Evolutionary conservation across 805 yeast genomes (phyloP).

Genomic region (Kodamaea jinghongensis): DNA sequence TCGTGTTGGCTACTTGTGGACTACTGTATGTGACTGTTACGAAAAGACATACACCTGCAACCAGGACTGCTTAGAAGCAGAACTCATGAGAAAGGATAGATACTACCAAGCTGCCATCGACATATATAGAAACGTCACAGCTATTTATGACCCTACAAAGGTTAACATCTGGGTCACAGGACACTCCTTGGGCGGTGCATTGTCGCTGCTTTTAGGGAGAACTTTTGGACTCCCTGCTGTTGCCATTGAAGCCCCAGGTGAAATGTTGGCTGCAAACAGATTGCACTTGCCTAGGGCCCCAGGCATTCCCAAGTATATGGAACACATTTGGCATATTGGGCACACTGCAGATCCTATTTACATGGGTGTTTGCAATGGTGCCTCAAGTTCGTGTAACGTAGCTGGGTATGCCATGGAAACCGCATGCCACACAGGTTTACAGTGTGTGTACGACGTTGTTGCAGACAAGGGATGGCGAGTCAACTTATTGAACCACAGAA

Average conservation of each 20-base stretch:
- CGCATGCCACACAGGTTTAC: conserved; percentile 85
- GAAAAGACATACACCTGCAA: conserved; percentile 81
- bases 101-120: conserved; percentile 80
- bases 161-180: conserved; percentile 89
- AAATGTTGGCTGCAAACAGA: conserved; percentile 74
- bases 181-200: conserved; percentile 90
- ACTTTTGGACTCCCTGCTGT: conserved; percentile 90
- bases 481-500: conserved; percentile 81
- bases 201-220: conserved; percentile 77
- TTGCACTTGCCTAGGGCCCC: conserved; percentile 93
- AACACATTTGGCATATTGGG: conserved; percentile 92
- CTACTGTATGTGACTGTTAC: conserved; percentile 93
- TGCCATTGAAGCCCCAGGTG: conserved; percentile 93
- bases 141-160: conserved; percentile 57
- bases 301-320: conserved; percentile 72
- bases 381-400: conserved; percentile 79
- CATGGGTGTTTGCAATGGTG: conserved; percentile 96
- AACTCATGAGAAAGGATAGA: conserved; percentile 68
- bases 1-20: conserved; percentile 85
- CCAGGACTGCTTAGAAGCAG: conserved; percentile 79
- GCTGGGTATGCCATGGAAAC: conserved; percentile 98
- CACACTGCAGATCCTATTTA: conserved; percentile 96
- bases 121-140: conserved; percentile 68
- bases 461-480: conserved; percentile 90
- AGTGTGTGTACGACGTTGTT: conserved; percentile 87